Conservation (phyloP, 179 eudicot genomes). For the Corrigiola litoralis region DNA sequence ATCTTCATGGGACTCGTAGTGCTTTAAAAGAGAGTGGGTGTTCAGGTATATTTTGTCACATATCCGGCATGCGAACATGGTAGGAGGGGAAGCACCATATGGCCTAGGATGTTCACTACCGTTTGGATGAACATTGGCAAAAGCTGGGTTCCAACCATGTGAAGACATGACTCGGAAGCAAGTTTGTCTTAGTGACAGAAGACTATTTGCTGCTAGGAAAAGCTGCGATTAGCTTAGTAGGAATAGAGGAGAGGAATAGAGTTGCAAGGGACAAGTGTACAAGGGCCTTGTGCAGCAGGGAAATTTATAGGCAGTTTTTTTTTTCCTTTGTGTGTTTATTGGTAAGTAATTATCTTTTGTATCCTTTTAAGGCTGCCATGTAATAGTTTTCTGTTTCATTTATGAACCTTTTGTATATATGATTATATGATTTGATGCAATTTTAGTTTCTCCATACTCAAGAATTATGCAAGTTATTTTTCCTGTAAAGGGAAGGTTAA, state of each 20-base stretch:
- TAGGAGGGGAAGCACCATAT: background rate
- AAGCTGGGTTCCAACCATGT: slow-evolving; percentile 6
- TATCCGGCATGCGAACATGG: slow-evolving; percentile 20
- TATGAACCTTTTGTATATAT: background rate
- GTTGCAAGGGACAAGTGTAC: slow-evolving; percentile 2
- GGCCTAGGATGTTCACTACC: slow-evolving; percentile 16
- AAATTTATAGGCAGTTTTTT: slow-evolving; percentile 5
- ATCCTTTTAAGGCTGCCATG: slow-evolving; percentile 20
- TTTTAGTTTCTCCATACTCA: background rate
- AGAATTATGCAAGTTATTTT: background rate
- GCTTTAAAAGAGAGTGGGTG: slow-evolving; percentile 18
- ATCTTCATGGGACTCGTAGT: slow-evolving; percentile 17
- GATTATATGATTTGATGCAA: slow-evolving; percentile 11
- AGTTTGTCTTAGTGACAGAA: background rate
- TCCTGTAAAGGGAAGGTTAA: slow-evolving; percentile 2
- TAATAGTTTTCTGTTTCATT: slow-evolving; percentile 17
- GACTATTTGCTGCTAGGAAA: background rate
- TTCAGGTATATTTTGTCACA: slow-evolving; percentile 20
- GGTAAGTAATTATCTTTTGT: background rate
- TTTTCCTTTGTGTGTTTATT: background rate
- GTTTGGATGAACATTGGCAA: background rate
- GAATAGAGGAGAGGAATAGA: background rate
- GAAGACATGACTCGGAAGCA: slow-evolving; percentile 20
- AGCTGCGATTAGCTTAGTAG: background rate
- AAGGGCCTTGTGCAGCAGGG: background rate